These are phyloP conservation scores for Vitis hybrid DNA, from an alignment of 177 flowering plant genomes.

Conservation along the genomic window DNA sequence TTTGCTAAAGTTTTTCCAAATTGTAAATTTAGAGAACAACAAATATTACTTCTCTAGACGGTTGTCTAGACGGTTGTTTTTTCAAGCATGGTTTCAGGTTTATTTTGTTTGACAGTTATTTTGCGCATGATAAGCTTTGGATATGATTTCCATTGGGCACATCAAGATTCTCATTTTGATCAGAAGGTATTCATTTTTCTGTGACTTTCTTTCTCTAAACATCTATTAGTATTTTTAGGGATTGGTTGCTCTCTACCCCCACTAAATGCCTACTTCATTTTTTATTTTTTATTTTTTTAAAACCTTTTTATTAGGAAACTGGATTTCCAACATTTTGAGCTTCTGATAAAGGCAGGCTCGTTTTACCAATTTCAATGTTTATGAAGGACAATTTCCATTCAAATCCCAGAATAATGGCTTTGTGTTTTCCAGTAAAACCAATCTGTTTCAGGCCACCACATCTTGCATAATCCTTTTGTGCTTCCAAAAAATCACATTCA, in stretches of 20 bases:
- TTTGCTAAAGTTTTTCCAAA: background rate
- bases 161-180: conserved; percentile 52
- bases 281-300: no score
- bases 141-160: conserved; percentile 85
- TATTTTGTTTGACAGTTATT: conserved; percentile 51
- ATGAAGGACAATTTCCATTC: background rate
- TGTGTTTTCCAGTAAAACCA: background rate
- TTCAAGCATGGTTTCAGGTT: background rate
- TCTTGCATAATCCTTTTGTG: background rate
- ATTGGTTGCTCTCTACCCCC: background rate
- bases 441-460: background rate
- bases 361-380: background rate
- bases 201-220: background rate
- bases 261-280: no score
- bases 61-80: no score
- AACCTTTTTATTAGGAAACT: background rate
- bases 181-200: conserved; percentile 51
- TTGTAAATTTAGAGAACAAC: background rate
- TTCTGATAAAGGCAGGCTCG: background rate
- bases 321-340: background rate
- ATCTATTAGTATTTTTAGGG: background rate
- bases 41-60: no score
- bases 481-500: background rate
- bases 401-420: background rate
- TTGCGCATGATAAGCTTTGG: conserved; percentile 99